phyloP scores from a whole-genome alignment of 257 asterid genomes.

The Leonotis leonurus region DNA sequence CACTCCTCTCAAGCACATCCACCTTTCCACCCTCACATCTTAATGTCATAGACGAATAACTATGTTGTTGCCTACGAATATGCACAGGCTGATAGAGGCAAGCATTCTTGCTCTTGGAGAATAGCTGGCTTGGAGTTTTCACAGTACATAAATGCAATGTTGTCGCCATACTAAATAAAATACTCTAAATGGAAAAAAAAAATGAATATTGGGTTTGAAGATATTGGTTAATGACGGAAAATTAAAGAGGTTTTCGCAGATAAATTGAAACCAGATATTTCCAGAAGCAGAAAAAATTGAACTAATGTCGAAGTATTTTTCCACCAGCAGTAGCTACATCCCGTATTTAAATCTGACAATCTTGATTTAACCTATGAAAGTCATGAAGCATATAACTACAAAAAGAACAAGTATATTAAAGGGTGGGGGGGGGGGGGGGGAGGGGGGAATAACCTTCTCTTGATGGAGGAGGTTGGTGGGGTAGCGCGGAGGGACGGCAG shows the following conservation, averaged over 20 bases:
- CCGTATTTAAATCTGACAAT: no score
- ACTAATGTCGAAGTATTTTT: not conserved
- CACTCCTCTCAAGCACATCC: constrained; percentile 30
- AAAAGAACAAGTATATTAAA: no score
- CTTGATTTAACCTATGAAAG: no score
- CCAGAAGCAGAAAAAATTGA: constrained; percentile 20
- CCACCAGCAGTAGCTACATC: constrained; percentile 11
- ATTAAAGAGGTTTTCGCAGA: constrained; percentile 1
- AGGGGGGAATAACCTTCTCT: no score
- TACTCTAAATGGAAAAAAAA: not conserved
- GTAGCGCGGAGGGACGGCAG: no score
- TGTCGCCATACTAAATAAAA: constrained; percentile 34
- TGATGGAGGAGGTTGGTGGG: no score
- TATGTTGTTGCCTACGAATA: constrained; percentile 8
- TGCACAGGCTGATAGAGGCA: constrained; percentile 19
- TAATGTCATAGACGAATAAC: constrained; percentile 8
- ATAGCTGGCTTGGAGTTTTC: constrained; percentile 26
- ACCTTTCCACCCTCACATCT: constrained; percentile 33
- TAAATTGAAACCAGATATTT: not conserved
- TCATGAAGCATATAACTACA: no score
- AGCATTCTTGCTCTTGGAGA: constrained; percentile 20
- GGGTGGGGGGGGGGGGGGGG: no score
- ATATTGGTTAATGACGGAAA: not conserved
- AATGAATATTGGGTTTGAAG: not conserved
- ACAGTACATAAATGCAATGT: constrained; percentile 43